These are phyloP conservation scores for Toxoplasma gondii DNA, from an alignment of 169 alveolate species.

Conservation along the genomic window DNA sequence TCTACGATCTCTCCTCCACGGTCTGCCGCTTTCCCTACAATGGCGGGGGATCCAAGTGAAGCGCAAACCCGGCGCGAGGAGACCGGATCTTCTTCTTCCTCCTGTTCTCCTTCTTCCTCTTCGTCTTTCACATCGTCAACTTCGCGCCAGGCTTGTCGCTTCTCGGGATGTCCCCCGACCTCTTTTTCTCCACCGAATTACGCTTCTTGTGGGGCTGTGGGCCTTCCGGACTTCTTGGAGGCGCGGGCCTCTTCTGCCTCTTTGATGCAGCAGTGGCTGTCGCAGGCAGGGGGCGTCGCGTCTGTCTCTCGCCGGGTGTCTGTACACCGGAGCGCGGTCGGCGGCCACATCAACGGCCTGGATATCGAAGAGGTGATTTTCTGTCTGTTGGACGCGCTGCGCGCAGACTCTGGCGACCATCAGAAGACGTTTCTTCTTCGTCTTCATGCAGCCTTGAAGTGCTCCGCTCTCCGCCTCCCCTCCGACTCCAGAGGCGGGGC, in stretches of 20 bases:
- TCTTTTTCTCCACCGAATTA: not conserved
- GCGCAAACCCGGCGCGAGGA: not conserved
- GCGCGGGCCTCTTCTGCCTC: not conserved
- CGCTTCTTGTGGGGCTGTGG: not conserved
- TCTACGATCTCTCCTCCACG: too few species aligned
- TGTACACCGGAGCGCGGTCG: not conserved
- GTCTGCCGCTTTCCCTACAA: too few species aligned
- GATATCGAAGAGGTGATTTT: slow-evolving; percentile 13
- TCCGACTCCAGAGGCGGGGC: not conserved
- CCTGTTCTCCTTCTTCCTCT: not conserved
- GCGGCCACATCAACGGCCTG: slow-evolving; percentile 10
- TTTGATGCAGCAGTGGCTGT: not conserved
- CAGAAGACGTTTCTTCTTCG: not conserved
- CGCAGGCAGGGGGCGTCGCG: not conserved
- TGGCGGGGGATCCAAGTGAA: too few species aligned
- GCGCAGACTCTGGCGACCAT: not conserved
- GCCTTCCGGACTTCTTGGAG: not conserved
- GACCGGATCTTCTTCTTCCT: not conserved
- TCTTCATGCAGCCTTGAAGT: not conserved
- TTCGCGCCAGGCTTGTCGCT: not conserved
- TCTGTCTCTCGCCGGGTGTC: not conserved
- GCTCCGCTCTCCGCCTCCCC: not conserved
- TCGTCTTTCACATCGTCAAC: not conserved
- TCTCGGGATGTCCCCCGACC: not conserved
- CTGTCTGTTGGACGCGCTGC: not conserved